phyloP scores from a whole-genome alignment of 2,329 filamentous ascomycete species.

The Colletotrichum nymphaeae region DNA sequence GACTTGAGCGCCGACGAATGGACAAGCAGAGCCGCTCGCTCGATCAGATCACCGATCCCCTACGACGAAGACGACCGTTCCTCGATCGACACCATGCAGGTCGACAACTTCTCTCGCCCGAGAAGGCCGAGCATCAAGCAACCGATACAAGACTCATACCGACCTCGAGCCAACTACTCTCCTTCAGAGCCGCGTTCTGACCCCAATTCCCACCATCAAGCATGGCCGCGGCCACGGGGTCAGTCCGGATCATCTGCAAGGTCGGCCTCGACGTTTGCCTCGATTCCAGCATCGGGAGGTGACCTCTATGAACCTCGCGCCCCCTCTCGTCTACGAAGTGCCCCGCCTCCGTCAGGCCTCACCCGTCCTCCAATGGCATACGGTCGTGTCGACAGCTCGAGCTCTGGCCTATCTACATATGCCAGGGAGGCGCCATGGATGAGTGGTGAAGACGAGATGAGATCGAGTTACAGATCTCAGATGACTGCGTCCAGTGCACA shows the following conservation, averaged over 20 bases:
- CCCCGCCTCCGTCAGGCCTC: conserved; percentile 41
- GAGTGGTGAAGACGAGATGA: conserved; percentile 59
- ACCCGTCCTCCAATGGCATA: conserved; percentile 43
- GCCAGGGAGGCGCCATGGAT: conserved; percentile 58
- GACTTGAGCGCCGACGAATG: conserved; percentile 36
- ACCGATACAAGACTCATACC: conserved; percentile 48
- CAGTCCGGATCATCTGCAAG: conserved; percentile 61
- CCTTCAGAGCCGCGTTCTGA: conserved; percentile 41
- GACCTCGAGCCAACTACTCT: conserved; percentile 43
- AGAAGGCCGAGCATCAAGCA: conserved; percentile 65
- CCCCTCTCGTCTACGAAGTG: conserved; percentile 43
- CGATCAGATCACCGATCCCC: conserved; percentile 37
- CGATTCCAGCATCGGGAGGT: conserved; percentile 52
- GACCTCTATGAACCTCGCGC: conserved; percentile 52
- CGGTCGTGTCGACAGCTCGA: conserved; percentile 49
- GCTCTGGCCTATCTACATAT: conserved; percentile 43
- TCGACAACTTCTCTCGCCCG: conserved; percentile 71
- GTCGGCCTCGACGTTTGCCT: conserved; percentile 59
- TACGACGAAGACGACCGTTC: conserved; percentile 40
- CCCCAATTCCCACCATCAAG: conserved; percentile 30
- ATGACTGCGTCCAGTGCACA: conserved; percentile 64
- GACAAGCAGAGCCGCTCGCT: conserved; percentile 33
- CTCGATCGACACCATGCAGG: conserved; percentile 36
- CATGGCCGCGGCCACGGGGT: conserved; percentile 58
- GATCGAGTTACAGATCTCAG: conserved; percentile 68